phyloP scores from a whole-genome alignment of 2,329 filamentous ascomycete species.

The Phaeosphaeria sp. region DNA sequence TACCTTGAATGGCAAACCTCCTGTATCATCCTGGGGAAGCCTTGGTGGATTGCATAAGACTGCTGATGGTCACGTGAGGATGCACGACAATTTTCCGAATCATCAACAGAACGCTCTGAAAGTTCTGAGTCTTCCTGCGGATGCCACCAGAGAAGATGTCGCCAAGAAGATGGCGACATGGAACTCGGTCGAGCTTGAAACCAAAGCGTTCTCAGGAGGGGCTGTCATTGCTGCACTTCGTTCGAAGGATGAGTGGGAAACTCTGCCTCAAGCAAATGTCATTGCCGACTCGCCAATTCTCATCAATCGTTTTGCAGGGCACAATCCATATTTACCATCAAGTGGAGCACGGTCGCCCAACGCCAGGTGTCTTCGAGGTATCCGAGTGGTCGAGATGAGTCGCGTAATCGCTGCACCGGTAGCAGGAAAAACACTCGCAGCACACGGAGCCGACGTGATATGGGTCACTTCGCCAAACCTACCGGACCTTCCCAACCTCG shows the following conservation, averaged over 20 bases:
- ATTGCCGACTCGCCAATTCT: constrained; percentile 57
- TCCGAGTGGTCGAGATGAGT: constrained; percentile 52
- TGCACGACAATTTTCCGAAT: constrained; percentile 63
- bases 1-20: constrained; percentile 49
- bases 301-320: constrained; percentile 45
- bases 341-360: background rate
- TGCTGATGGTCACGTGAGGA: constrained; percentile 60
- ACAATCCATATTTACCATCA: constrained; percentile 11
- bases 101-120: constrained; percentile 55
- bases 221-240: constrained; percentile 60
- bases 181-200: constrained; percentile 59
- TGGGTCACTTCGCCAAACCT: constrained; percentile 54
- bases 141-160: constrained; percentile 50
- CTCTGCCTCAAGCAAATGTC: constrained; percentile 54
- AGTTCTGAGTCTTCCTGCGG: constrained; percentile 51
- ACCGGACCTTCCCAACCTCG: constrained; percentile 50
- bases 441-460: constrained; percentile 57
- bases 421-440: constrained; percentile 51
- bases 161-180: constrained; percentile 48
- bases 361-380: constrained; percentile 48
- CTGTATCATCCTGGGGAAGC: constrained; percentile 47
- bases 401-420: constrained; percentile 56
- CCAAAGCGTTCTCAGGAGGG: constrained; percentile 47
- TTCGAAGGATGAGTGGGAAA: constrained; percentile 61
- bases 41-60: constrained; percentile 62